A percentile compares a stretch with the other conserved stretches of the same genome.
phyloP scores from a whole-genome alignment of 2,329 filamentous ascomycete genomes.

The Zasmidium citrigriseum region DNA sequence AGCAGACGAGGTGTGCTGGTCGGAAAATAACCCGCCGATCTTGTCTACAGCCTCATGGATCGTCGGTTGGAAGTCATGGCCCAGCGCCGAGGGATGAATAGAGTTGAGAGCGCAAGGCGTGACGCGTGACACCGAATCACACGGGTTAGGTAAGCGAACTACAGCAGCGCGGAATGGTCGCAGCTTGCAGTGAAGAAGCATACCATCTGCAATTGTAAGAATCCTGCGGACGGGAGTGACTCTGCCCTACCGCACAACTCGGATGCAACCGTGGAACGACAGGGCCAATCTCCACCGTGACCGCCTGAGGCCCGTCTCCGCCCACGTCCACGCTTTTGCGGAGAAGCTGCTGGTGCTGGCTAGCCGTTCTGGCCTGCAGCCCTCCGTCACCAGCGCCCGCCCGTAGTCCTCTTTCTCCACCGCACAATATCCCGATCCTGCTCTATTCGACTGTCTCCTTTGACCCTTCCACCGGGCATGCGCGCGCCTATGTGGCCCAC shows the following conservation, averaged over 20 bases:
- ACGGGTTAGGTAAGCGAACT: too few relatives aligned
- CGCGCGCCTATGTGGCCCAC: background rate
- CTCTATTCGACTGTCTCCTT: background rate
- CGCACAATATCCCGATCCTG: background rate
- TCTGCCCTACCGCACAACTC: too few relatives aligned
- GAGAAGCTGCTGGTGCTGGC: background rate
- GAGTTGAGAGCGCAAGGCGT: background rate
- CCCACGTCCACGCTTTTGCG: too few relatives aligned
- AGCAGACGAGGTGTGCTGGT: background rate
- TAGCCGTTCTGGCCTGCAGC: background rate
- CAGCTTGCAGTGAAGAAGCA: too few relatives aligned
- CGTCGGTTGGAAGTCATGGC: background rate
- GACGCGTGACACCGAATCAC: background rate
- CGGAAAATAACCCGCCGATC: background rate
- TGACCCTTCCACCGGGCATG: background rate
- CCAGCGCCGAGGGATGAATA: background rate
- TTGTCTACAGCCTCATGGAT: background rate
- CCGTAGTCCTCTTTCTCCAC: background rate
- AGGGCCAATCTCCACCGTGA: too few relatives aligned
- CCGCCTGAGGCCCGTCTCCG: too few relatives aligned
- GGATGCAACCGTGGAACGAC: too few relatives aligned
- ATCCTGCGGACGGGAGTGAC: too few relatives aligned
- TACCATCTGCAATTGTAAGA: too few relatives aligned
- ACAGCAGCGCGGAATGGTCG: too few relatives aligned
- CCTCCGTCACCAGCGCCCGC: background rate